These are phyloP conservation scores for Evernia prunastri DNA, from an alignment of 495 filamentous ascomycete species.

Conservation along the genomic window DNA sequence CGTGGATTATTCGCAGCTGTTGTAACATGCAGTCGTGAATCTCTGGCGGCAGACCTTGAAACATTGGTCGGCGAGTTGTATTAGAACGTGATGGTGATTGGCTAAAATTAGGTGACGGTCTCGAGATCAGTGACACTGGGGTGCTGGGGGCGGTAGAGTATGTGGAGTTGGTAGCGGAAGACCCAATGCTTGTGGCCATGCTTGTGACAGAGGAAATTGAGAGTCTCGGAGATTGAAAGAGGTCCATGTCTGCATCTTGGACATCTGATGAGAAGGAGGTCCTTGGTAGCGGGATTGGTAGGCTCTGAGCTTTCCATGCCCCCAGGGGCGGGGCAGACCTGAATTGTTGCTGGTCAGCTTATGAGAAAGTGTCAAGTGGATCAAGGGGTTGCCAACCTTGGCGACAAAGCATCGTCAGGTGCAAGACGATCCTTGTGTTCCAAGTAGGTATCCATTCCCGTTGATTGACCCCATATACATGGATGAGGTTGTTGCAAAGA, in stretches of 20 bases:
- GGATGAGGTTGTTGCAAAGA: neutral
- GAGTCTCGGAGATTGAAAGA: conserved; percentile 1
- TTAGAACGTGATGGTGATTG: conserved; percentile 8
- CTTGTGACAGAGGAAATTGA: conserved; percentile 19
- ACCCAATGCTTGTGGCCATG: neutral
- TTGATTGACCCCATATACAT: neutral
- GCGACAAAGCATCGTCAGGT: conserved; percentile 9
- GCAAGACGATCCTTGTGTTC: conserved; percentile 12
- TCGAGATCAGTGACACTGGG: conserved; percentile 8
- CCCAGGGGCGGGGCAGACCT: conserved; percentile 17
- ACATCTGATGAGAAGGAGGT: conserved; percentile 16
- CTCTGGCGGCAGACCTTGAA: conserved; percentile 48
- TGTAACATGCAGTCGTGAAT: conserved; percentile 52
- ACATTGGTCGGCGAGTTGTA: conserved; percentile 27
- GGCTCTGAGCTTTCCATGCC: conserved; percentile 18
- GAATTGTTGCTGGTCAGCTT: neutral
- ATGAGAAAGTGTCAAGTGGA: conserved; percentile 5
- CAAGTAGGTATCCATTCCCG: neutral
- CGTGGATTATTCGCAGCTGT: conserved; percentile 46
- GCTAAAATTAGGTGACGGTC: neutral
- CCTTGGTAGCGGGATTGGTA: conserved; percentile 19
- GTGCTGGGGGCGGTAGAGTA: conserved; percentile 13
- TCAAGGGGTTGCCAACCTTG: neutral
- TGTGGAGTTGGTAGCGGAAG: conserved; percentile 9
- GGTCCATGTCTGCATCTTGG: conserved; percentile 5